A percentile compares a stretch with the other conserved stretches of the same genome.
phyloP scores from a whole-genome alignment of 257 asterid species.

The Penstemon eatonii region DNA sequence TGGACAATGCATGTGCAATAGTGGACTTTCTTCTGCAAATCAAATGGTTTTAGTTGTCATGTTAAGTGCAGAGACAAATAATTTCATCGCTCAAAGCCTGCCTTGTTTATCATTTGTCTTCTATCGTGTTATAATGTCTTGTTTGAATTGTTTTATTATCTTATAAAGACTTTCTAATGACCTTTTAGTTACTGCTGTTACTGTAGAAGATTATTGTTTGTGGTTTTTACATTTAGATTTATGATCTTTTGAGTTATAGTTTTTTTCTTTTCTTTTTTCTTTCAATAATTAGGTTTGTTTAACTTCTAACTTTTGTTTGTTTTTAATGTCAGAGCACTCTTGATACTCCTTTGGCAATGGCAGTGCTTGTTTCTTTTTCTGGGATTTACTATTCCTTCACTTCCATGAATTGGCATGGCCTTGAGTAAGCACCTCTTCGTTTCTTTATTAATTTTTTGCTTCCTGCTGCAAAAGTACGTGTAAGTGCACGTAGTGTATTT shows the following conservation, averaged over 20 bases:
- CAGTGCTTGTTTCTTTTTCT: constrained; percentile 46
- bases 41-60: background rate
- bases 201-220: background rate
- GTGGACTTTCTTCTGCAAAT: too few species aligned
- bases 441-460: constrained; percentile 17
- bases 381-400: constrained; percentile 40
- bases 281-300: constrained; percentile 13
- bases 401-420: constrained; percentile 36
- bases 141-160: background rate
- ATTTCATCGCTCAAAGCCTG: background rate
- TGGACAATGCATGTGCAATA: constrained; percentile 4
- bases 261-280: background rate
- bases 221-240: constrained; percentile 3
- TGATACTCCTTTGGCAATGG: constrained; percentile 65
- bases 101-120: background rate
- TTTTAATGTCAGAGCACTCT: constrained; percentile 65
- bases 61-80: constrained; percentile 2
- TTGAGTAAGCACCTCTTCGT: constrained; percentile 39
- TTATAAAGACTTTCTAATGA: constrained; percentile 3
- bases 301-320: constrained; percentile 29
- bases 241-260: background rate
- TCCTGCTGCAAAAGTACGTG: constrained; percentile 15
- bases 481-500: constrained; percentile 2
- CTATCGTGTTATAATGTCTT: background rate
- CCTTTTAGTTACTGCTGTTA: constrained; percentile 7